A percentile compares a stretch with the other conserved stretches of the same genome.
Conservation (phyloP, 1,284 basidiomycete genomes). For the Ceratobasidium sp. region DNA sequence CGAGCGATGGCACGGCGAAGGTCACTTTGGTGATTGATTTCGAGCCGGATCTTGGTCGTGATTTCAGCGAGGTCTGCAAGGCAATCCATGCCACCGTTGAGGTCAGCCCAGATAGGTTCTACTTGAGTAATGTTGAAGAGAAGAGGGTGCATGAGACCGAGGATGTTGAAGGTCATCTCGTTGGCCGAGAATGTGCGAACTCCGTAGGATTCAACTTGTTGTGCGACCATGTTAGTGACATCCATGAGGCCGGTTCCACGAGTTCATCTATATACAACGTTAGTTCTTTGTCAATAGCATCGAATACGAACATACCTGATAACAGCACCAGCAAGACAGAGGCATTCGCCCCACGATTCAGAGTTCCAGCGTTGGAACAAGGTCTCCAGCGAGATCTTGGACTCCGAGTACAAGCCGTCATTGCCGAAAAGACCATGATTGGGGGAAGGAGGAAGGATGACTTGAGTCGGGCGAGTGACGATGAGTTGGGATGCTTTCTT, state of each 20-base stretch:
- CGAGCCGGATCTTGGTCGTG: constrained; percentile 81
- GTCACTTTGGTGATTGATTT: constrained; percentile 79
- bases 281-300: constrained; percentile 41
- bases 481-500: constrained; percentile 97
- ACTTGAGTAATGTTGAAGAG: constrained; percentile 99
- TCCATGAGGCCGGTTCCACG: constrained; percentile 98
- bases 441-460: constrained; percentile 94
- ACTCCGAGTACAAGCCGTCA: constrained; percentile 97
- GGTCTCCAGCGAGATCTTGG: constrained; percentile 97
- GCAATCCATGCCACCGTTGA: constrained; percentile 97
- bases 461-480: constrained; percentile 96
- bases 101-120: constrained; percentile 97
- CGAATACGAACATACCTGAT: constrained; percentile 72
- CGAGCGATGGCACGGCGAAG: constrained; percentile 90
- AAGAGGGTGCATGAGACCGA: constrained; percentile 98
- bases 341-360: constrained; percentile 99
- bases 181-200: constrained; percentile 98
- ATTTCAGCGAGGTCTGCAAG: constrained; percentile 93
- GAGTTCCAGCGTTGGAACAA: constrained; percentile 97
- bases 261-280: constrained; percentile 70
- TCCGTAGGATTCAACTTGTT: constrained; percentile 91
- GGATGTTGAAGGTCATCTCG: constrained; percentile 99
- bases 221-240: constrained; percentile 92
- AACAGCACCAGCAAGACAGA: constrained; percentile 96
- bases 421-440: constrained; percentile 98